Percentiles rank a stretch among this genome's conserved stretches.
phyloP scores from a whole-genome alignment of 169 alveolate species.

The Eimeria maxima region DNA sequence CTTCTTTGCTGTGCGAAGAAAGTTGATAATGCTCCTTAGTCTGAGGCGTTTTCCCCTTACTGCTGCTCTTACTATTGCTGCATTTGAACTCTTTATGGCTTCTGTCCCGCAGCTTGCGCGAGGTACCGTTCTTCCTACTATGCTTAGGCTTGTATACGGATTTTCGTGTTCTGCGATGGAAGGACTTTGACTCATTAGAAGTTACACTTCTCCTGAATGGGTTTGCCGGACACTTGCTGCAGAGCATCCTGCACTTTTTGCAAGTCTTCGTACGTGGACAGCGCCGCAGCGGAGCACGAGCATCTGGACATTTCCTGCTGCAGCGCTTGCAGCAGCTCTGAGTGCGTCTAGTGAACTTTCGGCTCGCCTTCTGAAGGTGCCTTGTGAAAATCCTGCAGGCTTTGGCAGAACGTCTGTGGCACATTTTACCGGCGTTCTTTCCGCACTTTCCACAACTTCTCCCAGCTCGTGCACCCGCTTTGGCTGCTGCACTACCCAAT shows the following conservation, averaged over 20 bases:
- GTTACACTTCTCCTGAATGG: not conserved
- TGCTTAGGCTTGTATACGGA: not conserved
- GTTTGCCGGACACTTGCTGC: not conserved
- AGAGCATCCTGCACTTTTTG: not conserved
- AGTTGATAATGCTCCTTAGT: not conserved
- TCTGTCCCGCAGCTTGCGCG: not conserved
- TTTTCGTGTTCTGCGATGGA: not conserved
- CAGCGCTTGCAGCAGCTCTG: not conserved
- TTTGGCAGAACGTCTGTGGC: not conserved
- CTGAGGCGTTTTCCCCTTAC: not conserved
- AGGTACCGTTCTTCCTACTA: not conserved
- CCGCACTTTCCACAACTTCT: conserved; percentile 30
- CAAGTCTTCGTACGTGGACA: not conserved
- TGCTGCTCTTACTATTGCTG: not conserved
- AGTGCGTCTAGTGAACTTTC: not conserved
- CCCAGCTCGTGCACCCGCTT: not conserved
- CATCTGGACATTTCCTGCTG: not conserved
- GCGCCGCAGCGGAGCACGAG: not conserved
- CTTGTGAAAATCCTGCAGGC: not conserved
- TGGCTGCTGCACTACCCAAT: not conserved
- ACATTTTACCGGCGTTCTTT: conserved; percentile 1
- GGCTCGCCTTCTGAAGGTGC: not conserved
- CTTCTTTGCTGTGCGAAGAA: not conserved
- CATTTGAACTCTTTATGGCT: not conserved
- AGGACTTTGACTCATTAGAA: not conserved